Base-by-base conservation (phyloP, 768 basidiomycete species). In the Suillus brevipes region DNA sequence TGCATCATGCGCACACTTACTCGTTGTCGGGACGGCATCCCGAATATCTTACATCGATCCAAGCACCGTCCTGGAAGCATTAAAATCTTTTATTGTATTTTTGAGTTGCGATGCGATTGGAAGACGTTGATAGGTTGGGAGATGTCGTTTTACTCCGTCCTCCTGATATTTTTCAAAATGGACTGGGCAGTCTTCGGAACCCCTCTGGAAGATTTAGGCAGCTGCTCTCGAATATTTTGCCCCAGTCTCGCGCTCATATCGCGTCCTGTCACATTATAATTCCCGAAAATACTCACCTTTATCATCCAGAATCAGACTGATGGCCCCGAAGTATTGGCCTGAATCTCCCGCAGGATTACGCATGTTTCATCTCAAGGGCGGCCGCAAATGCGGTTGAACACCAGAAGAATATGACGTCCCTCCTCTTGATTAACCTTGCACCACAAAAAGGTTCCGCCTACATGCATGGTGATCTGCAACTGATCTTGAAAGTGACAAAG, bases 401-500 rank as follows among this genome's bases (percentile, higher is more conserved):
- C 40, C 42, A 64, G 47, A 61, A 50, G 47, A 64, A 63, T 64
- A 65, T 52, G 50, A 45, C 60, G 49, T 63, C 28, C 31, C 28
- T 23, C 42, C 52, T 28, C 40, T 63, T 59, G 66, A 70, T 70
- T 64, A 67, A 68, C 69, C 40, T 62, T 38, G 60, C 42, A 66
- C 23, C 63, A 64, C 62, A 65, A 47, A 64, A 69, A 63, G 45
- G 25, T n/a, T 68, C 68, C 67, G 66, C 65, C 67, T 66, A 70
- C 68, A 68, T 62, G 55, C 43, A 65, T 49, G 50, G n/a, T 12
- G 55, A 60, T 68, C 61, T 69, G 60, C 25, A 60, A 66, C 62
- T 58, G 67, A 69, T 77, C 56, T 68, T 65, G 50, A 66, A 60
- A 68, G 66, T 64, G 62, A 59, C 59, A 69, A 64, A 74, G 75